Evolutionary conservation across 169 alveolate genomes (phyloP).

Genomic region (Eimeria sp.): DNA sequence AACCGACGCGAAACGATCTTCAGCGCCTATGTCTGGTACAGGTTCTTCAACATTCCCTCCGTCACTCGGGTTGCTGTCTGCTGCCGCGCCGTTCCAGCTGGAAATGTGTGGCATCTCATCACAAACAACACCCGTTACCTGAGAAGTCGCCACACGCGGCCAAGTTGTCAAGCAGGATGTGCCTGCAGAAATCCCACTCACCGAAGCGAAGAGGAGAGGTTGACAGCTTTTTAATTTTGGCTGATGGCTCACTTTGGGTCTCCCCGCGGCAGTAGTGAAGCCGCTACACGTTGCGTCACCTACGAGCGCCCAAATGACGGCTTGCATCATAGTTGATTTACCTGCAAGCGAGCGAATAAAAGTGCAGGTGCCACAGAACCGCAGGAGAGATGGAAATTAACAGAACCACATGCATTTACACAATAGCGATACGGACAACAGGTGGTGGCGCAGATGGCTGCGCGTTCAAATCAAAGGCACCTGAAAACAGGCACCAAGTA

Average conservation of each 20-base stretch:
- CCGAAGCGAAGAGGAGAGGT: not conserved
- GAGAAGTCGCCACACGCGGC: not conserved
- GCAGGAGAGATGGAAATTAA: not conserved
- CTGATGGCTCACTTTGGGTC: constrained; percentile 33
- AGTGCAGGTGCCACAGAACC: not conserved
- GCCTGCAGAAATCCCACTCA: not conserved
- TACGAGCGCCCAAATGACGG: constrained; percentile 64
- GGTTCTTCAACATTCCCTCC: not conserved
- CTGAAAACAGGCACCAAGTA: not conserved
- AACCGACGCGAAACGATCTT: constrained; percentile 67
- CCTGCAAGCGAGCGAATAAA: constrained; percentile 13
- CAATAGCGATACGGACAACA: not conserved
- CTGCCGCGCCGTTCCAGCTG: not conserved
- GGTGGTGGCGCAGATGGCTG: not conserved
- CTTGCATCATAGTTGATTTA: constrained; percentile 69
- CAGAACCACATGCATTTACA: not conserved
- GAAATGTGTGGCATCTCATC: constrained; percentile 42
- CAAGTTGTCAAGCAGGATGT: not conserved
- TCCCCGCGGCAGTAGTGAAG: constrained; percentile 29
- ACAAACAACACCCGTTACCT: constrained; percentile 69
- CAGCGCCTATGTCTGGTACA: not conserved
- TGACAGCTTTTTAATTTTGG: not conserved
- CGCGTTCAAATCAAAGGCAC: not conserved
- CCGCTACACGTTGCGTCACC: constrained; percentile 40
- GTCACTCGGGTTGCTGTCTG: not conserved